Conservation (phyloP, 169 alveolate species). For the Plasmodium coatneyi region DNA sequence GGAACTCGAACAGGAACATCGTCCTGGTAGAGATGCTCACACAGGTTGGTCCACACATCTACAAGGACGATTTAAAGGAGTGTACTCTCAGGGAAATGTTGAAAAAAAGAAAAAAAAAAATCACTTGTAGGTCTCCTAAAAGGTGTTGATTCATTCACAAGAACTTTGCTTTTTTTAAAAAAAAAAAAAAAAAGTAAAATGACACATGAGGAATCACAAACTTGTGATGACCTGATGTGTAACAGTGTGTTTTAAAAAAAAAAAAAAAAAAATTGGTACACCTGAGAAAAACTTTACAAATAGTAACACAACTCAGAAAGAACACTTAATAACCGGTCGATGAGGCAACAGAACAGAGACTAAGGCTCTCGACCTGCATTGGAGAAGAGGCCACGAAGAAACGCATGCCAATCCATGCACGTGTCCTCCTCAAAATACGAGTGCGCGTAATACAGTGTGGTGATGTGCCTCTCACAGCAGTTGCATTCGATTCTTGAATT, state of each 20-base stretch:
- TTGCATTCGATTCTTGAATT: not conserved
- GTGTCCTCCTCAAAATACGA: not conserved
- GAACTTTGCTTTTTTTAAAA: not conserved
- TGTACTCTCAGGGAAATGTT: not conserved
- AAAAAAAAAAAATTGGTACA: not conserved
- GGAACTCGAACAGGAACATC: not conserved
- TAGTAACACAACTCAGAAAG: not conserved
- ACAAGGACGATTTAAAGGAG: not conserved
- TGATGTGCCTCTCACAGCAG: not conserved
- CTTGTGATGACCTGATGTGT: not conserved
- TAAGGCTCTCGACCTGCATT: not conserved
- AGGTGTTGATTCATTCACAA: not conserved
- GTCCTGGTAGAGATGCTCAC: not conserved
- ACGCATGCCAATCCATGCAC: not conserved
- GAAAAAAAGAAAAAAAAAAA: too few species aligned
- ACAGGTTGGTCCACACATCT: not conserved
- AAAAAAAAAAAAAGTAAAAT: not conserved
- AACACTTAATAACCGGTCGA: not conserved
- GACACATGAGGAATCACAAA: not conserved
- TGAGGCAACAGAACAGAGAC: not conserved
- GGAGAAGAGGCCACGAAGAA: not conserved
- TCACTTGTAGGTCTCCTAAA: not conserved
- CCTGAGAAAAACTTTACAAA: not conserved
- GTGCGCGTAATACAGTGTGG: not conserved
- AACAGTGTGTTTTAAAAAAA: not conserved